phyloP scores from a whole-genome alignment of 805 yeast genomes.

The Torulaspora maleeae region DNA sequence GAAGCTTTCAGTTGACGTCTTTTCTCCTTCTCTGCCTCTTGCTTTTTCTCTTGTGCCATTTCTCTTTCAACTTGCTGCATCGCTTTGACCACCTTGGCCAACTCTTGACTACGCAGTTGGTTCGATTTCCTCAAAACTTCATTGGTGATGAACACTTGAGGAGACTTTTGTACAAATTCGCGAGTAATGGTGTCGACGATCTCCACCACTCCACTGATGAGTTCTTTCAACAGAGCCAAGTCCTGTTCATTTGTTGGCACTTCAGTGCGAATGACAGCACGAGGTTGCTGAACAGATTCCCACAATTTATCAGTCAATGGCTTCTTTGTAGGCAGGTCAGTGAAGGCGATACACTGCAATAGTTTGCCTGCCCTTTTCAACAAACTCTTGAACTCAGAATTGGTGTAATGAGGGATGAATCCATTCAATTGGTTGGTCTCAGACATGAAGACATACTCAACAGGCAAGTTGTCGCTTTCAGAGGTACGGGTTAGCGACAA shows the following conservation, averaged over 20 bases:
- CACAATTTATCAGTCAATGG: slow-evolving; percentile 60
- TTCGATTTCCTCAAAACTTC: slow-evolving; percentile 74
- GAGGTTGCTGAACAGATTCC: slow-evolving; percentile 44
- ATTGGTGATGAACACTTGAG: slow-evolving; percentile 54
- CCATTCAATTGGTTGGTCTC: slow-evolving; percentile 82
- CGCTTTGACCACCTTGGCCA: slow-evolving; percentile 62
- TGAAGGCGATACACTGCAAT: slow-evolving; percentile 67
- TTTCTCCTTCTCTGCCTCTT: slow-evolving; percentile 61
- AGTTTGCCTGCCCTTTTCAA: slow-evolving; percentile 42
- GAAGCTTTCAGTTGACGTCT: slow-evolving; percentile 56
- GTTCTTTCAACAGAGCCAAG: slow-evolving; percentile 43
- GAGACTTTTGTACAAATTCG: slow-evolving; percentile 35
- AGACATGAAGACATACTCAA: slow-evolving; percentile 78
- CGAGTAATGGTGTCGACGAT: slow-evolving; percentile 54
- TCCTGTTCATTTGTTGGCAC: slow-evolving; percentile 50
- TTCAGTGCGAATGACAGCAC: slow-evolving; percentile 51
- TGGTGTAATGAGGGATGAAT: slow-evolving; percentile 45
- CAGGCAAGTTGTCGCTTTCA: slow-evolving; percentile 66
- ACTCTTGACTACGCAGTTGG: slow-evolving; percentile 72
- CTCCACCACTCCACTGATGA: slow-evolving; percentile 53
- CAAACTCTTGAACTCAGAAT: slow-evolving; percentile 42
- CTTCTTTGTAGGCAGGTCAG: slow-evolving; percentile 75
- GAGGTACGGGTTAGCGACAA: slow-evolving; percentile 79
- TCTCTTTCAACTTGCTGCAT: slow-evolving; percentile 64
- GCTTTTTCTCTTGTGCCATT: slow-evolving; percentile 62